Conservation (phyloP, 1,284 basidiomycete species). For the Trametes polyzona region DNA sequence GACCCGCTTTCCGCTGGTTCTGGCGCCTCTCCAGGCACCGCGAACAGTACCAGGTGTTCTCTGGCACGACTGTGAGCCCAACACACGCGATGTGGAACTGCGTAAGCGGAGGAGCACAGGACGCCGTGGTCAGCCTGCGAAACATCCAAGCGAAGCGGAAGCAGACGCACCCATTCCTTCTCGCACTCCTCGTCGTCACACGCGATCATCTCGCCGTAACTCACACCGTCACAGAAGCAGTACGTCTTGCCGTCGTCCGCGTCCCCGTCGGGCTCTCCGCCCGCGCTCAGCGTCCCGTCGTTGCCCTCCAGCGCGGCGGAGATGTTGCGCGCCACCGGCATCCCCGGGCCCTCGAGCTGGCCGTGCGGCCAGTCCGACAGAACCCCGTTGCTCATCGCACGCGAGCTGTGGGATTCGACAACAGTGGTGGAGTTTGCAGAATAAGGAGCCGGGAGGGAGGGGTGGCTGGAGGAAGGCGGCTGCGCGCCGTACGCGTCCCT, state of each 20-base stretch:
- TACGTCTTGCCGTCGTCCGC: constrained; percentile 80
- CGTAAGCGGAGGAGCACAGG: background rate
- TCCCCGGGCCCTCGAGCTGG: constrained; percentile 75
- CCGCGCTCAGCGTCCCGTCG: constrained; percentile 33
- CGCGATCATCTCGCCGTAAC: constrained; percentile 97
- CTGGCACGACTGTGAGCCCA: constrained; percentile 70
- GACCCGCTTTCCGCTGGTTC: constrained; percentile 43
- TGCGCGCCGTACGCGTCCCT: constrained; percentile 42
- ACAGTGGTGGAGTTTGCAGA: constrained; percentile 19
- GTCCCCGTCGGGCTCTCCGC: constrained; percentile 52
- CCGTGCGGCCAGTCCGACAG: constrained; percentile 48
- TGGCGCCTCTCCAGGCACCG: constrained; percentile 57
- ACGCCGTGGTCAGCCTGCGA: constrained; percentile 7
- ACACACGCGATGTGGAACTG: constrained; percentile 90
- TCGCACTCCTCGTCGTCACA: constrained; percentile 92
- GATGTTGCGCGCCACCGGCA: constrained; percentile 60
- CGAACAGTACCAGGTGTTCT: constrained; percentile 86
- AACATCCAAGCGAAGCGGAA: background rate
- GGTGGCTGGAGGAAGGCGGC: constrained; percentile 44
- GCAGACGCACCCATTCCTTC: constrained; percentile 87
- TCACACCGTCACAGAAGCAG: constrained; percentile 87
- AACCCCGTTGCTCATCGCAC: constrained; percentile 26
- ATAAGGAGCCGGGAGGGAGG: constrained; percentile 47
- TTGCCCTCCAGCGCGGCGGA: constrained; percentile 29
- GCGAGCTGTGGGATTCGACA: constrained; percentile 15